Evolutionary conservation across 768 basidiomycete genomes (phyloP).

Genomic region (Paxillus involutus): DNA sequence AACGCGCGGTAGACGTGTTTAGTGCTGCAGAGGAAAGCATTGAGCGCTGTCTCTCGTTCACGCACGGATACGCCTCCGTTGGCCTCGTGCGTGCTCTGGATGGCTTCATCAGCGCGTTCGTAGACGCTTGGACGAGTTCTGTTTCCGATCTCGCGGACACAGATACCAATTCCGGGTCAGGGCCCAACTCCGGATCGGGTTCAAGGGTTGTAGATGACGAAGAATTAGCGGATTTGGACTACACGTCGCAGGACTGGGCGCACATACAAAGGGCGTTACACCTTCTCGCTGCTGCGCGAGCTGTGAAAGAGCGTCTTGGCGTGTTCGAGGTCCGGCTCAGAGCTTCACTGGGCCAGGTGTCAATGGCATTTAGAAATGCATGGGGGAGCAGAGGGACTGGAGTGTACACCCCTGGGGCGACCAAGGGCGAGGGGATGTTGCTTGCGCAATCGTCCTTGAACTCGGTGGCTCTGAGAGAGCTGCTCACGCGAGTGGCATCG

Average conservation of each 20-base stretch:
- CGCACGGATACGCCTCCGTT: conserved; percentile 82
- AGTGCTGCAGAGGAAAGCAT: conserved; percentile 79
- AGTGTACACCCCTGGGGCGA: conserved; percentile 54
- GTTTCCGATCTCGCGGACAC: conserved; percentile 39
- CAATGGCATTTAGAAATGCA: conserved; percentile 57
- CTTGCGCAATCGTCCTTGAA: conserved; percentile 85
- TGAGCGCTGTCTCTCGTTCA: conserved; percentile 72
- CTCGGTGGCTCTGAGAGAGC: conserved; percentile 59
- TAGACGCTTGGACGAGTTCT: conserved; percentile 60
- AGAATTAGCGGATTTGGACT: conserved; percentile 81
- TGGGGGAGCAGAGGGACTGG: conserved; percentile 49
- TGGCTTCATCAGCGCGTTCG: conserved; percentile 65
- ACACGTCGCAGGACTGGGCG: conserved; percentile 86
- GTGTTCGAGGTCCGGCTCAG: conserved; percentile 73
- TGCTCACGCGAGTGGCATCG: conserved; percentile 32
- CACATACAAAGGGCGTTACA: conserved; percentile 82
- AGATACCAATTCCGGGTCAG: conserved; percentile 24
- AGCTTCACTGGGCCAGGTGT: conserved; percentile 55
- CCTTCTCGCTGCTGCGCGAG: conserved; percentile 77
- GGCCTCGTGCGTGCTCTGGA: conserved; percentile 78
- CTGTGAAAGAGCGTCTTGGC: conserved; percentile 64
- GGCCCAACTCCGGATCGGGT: conserved; percentile 32
- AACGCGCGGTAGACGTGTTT: conserved; percentile 75
- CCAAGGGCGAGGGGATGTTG: conserved; percentile 69
- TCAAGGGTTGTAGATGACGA: conserved; percentile 36